Conservation (phyloP, 805 yeast genomes). For the Saccharomycopsis babjevae region DNA sequence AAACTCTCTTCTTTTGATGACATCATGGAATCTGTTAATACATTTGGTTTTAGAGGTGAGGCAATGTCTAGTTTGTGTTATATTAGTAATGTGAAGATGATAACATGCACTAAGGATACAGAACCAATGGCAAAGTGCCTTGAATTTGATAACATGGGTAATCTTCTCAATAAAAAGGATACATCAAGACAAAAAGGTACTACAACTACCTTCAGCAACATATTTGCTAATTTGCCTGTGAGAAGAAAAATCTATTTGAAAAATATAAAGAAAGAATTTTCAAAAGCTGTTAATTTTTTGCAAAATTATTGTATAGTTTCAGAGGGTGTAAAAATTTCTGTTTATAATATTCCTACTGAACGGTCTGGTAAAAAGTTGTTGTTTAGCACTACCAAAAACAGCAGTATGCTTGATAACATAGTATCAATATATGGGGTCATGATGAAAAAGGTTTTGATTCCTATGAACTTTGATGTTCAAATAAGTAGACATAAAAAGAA, state of each 20-base stretch:
- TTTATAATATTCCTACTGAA: constrained; percentile 39
- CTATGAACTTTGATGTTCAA: constrained; percentile 33
- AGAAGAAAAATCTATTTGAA: constrained; percentile 63
- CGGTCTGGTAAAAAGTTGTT: constrained; percentile 36
- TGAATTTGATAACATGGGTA: constrained; percentile 47
- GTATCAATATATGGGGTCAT: constrained; percentile 61
- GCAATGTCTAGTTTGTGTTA: constrained; percentile 65
- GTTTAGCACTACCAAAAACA: constrained; percentile 46
- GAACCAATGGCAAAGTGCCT: constrained; percentile 52
- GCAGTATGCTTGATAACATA: constrained; percentile 44
- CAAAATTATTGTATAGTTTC: constrained; percentile 61
- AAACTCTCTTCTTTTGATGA: constrained; percentile 50
- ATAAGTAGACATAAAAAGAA: background rate
- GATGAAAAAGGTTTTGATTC: constrained; percentile 47
- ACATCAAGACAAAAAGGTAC: constrained; percentile 65
- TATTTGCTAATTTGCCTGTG: constrained; percentile 73
- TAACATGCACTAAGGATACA: constrained; percentile 36
- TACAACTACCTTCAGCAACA: constrained; percentile 39
- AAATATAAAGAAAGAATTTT: constrained; percentile 60
- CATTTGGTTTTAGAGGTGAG: constrained; percentile 76
- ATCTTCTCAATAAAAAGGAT: constrained; percentile 28
- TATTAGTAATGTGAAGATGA: constrained; percentile 36
- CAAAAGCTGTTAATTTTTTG: constrained; percentile 50
- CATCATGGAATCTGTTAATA: constrained; percentile 33
- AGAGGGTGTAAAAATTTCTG: constrained; percentile 46